Evolutionary conservation across 768 basidiomycete species (phyloP).

Genomic region (Leccinum boreale): DNA sequence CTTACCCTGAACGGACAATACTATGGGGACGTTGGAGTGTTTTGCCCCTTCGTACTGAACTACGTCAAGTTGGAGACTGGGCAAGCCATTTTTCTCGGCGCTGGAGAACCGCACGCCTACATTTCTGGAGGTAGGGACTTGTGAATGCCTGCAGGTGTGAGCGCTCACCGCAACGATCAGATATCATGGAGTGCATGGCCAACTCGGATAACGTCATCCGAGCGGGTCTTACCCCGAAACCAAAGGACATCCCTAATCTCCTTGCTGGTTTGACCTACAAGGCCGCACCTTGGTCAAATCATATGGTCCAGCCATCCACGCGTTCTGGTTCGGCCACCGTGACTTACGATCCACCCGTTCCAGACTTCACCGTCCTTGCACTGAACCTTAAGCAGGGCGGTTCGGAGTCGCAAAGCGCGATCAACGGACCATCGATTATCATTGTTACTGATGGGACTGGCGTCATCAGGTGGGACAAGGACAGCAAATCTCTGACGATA

Average conservation of each 20-base stretch:
- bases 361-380: slow-evolving; percentile 86
- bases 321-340: slow-evolving; percentile 44
- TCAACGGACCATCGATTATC: slow-evolving; percentile 83
- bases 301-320: slow-evolving; percentile 59
- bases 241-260: slow-evolving; percentile 90
- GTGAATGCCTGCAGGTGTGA: neutral
- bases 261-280: slow-evolving; percentile 84
- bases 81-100: slow-evolving; percentile 91
- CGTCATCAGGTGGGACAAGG: slow-evolving; percentile 45
- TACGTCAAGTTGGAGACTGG: slow-evolving; percentile 75
- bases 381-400: slow-evolving; percentile 45
- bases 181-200: slow-evolving; percentile 99
- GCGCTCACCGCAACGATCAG: slow-evolving; percentile 38
- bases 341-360: slow-evolving; percentile 89
- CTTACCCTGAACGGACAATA: slow-evolving; percentile 66
- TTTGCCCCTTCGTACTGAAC: slow-evolving; percentile 89
- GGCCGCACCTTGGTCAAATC: slow-evolving; percentile 62
- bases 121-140: slow-evolving; percentile 74
- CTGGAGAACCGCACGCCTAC: slow-evolving; percentile 97
- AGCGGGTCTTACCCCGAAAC: slow-evolving; percentile 95
- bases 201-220: slow-evolving; percentile 99
- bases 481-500: slow-evolving; percentile 38
- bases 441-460: slow-evolving; percentile 76
- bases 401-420: slow-evolving; percentile 51
- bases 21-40: slow-evolving; percentile 89